Percentiles rank a stretch among this genome's conserved stretches.
These are phyloP conservation scores for Penicillium samsonianum DNA, from an alignment of 495 filamentous ascomycete genomes.

Conservation along the genomic window DNA sequence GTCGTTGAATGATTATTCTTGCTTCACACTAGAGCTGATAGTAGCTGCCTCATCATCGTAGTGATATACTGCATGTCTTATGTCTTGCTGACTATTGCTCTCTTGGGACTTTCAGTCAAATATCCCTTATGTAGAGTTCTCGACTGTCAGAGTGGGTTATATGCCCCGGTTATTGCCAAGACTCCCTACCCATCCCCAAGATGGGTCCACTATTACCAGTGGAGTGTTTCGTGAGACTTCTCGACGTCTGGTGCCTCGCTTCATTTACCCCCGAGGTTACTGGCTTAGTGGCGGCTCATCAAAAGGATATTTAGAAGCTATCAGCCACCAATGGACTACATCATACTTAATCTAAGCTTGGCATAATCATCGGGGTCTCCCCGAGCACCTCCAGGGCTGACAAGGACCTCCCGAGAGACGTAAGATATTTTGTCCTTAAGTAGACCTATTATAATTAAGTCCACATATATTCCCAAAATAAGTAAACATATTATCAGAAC, in stretches of 20 bases:
- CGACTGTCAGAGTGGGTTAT: background rate
- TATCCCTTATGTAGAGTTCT: background rate
- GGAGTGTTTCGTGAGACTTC: background rate
- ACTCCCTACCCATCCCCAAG: background rate
- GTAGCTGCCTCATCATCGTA: background rate
- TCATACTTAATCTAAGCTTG: background rate
- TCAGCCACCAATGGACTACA: background rate
- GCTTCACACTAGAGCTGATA: conserved; percentile 8
- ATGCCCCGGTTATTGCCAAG: conserved; percentile 1
- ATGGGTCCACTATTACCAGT: background rate
- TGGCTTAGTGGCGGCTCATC: background rate
- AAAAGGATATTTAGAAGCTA: background rate
- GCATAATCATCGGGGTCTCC: background rate
- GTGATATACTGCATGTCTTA: too few relatives aligned
- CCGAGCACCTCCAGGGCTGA: background rate
- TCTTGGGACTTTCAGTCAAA: background rate
- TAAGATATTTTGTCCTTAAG: background rate
- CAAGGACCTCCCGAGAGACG: background rate
- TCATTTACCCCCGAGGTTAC: background rate
- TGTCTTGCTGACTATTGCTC: background rate
- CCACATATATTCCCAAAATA: background rate
- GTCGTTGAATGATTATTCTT: conserved; percentile 16
- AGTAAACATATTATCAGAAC: background rate
- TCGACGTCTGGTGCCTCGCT: background rate
- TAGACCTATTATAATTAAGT: background rate